These are phyloP conservation scores for Diaporthe humulicola DNA, from an alignment of 2,329 filamentous ascomycete genomes.

Conservation along the genomic window DNA sequence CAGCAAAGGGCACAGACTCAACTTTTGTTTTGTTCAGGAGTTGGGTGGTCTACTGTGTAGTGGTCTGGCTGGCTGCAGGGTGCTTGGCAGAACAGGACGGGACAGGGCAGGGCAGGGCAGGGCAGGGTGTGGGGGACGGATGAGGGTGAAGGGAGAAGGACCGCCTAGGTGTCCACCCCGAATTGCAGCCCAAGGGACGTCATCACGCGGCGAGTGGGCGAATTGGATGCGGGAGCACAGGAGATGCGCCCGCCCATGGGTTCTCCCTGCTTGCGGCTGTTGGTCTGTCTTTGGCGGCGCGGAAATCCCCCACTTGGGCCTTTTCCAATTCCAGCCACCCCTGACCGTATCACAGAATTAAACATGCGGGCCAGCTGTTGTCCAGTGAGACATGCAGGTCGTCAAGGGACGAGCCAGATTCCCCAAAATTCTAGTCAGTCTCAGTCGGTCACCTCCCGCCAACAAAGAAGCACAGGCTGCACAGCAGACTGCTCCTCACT, in stretches of 20 bases:
- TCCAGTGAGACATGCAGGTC: constrained; percentile 15
- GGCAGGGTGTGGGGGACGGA: neutral
- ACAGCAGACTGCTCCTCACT: neutral
- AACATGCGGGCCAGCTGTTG: neutral
- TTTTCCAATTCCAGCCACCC: constrained; percentile 18
- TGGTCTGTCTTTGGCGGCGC: neutral
- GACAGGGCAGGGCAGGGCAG: neutral
- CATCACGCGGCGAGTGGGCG: neutral
- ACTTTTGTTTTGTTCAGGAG: constrained; percentile 17
- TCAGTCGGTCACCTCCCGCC: constrained; percentile 6
- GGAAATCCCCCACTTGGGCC: neutral
- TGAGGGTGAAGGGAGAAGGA: neutral
- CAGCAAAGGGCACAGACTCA: neutral
- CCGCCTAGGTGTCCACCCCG: neutral
- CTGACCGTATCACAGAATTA: constrained; percentile 26
- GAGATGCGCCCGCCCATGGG: constrained; percentile 1
- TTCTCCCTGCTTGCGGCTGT: constrained; percentile 6
- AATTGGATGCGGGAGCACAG: neutral
- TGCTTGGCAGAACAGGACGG: neutral
- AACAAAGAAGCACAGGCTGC: too few species aligned
- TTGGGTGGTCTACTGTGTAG: neutral
- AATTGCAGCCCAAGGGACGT: constrained; percentile 21
- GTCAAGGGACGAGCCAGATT: constrained; percentile 6
- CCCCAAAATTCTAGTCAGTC: constrained; percentile 5
- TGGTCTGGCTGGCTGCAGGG: neutral